Conservation (phyloP, 2,329 filamentous ascomycete genomes). For the Ascochyta lentis region DNA sequence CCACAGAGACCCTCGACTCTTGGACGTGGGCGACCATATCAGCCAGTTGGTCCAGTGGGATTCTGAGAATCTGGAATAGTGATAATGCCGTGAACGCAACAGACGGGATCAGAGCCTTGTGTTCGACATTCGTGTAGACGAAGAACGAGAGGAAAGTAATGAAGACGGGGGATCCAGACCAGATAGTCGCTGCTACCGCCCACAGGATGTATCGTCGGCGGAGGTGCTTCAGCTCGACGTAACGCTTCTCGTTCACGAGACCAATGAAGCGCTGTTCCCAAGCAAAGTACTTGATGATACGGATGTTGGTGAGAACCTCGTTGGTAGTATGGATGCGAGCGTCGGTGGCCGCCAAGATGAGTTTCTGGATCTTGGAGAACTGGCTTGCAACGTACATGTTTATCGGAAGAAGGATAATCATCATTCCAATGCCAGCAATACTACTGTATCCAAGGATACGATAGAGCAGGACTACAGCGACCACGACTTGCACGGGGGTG, state of each 20-base stretch:
- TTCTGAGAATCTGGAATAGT: slow-evolving; percentile 89
- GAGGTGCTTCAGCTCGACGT: slow-evolving; percentile 76
- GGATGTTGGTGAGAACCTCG: slow-evolving; percentile 94
- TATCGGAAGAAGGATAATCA: slow-evolving; percentile 85
- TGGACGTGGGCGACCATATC: slow-evolving; percentile 99
- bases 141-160: slow-evolving; percentile 98
- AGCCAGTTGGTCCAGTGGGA: slow-evolving; percentile 92
- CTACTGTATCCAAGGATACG: slow-evolving; percentile 90
- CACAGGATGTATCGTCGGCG: slow-evolving; percentile 87
- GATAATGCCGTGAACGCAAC: slow-evolving; percentile 96
- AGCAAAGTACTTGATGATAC: slow-evolving; percentile 99
- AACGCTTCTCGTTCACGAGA: slow-evolving; percentile 87
- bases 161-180: slow-evolving; percentile 93
- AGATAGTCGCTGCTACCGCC: slow-evolving; percentile 89
- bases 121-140: slow-evolving; percentile 87
- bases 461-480: slow-evolving; percentile 84
- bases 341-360: slow-evolving; percentile 91
- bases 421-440: slow-evolving; percentile 89
- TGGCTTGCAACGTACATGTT: slow-evolving; percentile 88
- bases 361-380: slow-evolving; percentile 86
- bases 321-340: slow-evolving; percentile 96
- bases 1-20: slow-evolving; percentile 94
- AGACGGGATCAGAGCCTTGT: slow-evolving; percentile 87
- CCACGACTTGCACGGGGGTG: slow-evolving; percentile 84
- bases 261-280: slow-evolving; percentile 93